These are phyloP conservation scores for Aureobasidium subglaciale DNA, from an alignment of 2,329 filamentous ascomycete genomes.

Conservation along the genomic window DNA sequence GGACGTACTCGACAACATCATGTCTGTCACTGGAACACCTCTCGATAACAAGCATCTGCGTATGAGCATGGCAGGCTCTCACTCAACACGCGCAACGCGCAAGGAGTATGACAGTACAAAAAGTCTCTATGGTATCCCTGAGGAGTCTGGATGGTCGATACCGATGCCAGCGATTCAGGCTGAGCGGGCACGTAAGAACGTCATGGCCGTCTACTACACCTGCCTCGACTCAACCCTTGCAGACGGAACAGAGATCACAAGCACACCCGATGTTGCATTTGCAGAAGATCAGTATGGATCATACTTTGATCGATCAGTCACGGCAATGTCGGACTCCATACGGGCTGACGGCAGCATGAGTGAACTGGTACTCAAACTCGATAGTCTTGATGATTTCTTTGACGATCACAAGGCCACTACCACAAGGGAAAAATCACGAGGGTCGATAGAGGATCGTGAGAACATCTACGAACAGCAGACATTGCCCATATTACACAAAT, in stretches of 20 bases:
- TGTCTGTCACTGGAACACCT: slow-evolving; percentile 78
- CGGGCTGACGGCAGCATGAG: slow-evolving; percentile 63
- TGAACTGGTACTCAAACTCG: slow-evolving; percentile 63
- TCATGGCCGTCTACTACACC: slow-evolving; percentile 93
- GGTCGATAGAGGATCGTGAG: slow-evolving; percentile 55
- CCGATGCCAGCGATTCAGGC: slow-evolving; percentile 88
- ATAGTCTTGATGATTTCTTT: slow-evolving; percentile 51
- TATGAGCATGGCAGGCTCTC: slow-evolving; percentile 95
- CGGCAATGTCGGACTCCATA: slow-evolving; percentile 79
- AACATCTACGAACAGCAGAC: slow-evolving; percentile 91
- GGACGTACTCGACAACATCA: slow-evolving; percentile 87
- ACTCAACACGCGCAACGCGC: slow-evolving; percentile 68
- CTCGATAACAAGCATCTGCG: slow-evolving; percentile 91
- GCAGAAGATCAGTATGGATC: slow-evolving; percentile 74
- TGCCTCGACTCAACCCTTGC: slow-evolving; percentile 50
- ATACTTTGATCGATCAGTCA: slow-evolving; percentile 75
- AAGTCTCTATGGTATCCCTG: slow-evolving; percentile 92
- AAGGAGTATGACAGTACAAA: slow-evolving; percentile 95
- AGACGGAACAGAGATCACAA: slow-evolving; percentile 49
- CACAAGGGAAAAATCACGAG: slow-evolving; percentile 13
- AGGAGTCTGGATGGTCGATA: slow-evolving; percentile 92
- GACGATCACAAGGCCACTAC: slow-evolving; percentile 35
- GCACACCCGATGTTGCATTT: slow-evolving; percentile 86
- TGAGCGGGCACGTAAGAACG: slow-evolving; percentile 77
- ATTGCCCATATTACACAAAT: slow-evolving; percentile 80